Evolutionary conservation across 371 early-diverging fungal genomes (phyloP), one percentile per base, ranked within the genome.

Genomic region (Mucor piriformis): DNA sequence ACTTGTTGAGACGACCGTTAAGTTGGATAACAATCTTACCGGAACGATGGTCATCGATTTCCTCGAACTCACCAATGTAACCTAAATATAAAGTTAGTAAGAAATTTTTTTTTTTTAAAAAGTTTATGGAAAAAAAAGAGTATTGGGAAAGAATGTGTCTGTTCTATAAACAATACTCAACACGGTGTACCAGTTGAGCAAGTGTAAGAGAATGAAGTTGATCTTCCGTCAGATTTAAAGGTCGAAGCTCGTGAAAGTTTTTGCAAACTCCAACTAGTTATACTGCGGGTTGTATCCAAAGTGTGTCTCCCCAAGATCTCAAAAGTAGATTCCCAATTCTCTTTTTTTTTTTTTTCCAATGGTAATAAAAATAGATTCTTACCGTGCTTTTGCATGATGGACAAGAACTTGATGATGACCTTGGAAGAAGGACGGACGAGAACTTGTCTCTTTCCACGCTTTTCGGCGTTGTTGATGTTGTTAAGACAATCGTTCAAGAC

Each of bases 1-100:
- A 97, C 92, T 99, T 99, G 95, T 98, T 99, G 64, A 99, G 82
- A 69, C 99, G 94, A 67, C 99, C 99, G 69, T 92, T 96, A 54
- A 99, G 91, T 80, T 98, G 96, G 70, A 99, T 88, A 54, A 99
- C 95, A 59, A 98, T 96, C 93, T 99, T 99, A 76, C 98, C 99
- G 66, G 95, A 91, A 70, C 98, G 94, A 81, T 98, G 98, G 83
- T 99, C 99, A 80, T 99, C 97, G 67, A 99, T 90, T 72, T 92
- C 92, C 79, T 98, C 98, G 76, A 99, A 96, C 79, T 96, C 97
- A 70, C 95, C 95, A 86, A 99, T 98, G 90, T 99, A 99, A 64
- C 99, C 96, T 89, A 59, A 23, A 37, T 18, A 32, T n/a, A 10
- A 15, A 4, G 24, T 42, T 18, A 48, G 11, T 40, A 53, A 42